phyloP scores from a whole-genome alignment of 805 yeast species.

The Candida andamanensis region DNA sequence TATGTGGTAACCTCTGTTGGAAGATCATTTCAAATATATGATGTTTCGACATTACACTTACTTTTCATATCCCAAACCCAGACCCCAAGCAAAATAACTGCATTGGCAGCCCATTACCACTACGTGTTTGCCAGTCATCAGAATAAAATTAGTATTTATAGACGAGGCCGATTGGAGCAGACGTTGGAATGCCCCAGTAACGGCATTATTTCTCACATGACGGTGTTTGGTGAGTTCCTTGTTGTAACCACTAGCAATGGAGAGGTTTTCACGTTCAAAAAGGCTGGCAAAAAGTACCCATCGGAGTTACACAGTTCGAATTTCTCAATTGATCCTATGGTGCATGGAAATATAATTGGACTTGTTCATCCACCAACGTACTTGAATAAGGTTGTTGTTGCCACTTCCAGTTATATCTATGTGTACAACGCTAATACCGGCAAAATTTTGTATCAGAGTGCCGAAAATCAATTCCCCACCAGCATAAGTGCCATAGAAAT shows the following conservation, averaged over 20 bases:
- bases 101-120: conserved; percentile 77
- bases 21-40: conserved; percentile 84
- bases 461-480: conserved; percentile 36
- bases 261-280: conserved; percentile 51
- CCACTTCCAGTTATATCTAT: conserved; percentile 60
- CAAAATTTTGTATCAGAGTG: conserved; percentile 56
- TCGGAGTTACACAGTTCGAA: conserved; percentile 68
- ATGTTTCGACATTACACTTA: conserved; percentile 79
- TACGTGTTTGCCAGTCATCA: conserved; percentile 76
- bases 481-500: conserved; percentile 66
- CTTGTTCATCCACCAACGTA: conserved; percentile 85
- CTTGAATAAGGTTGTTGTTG: conserved; percentile 79
- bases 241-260: conserved; percentile 46
- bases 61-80: conserved; percentile 81
- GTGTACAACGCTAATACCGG: conserved; percentile 76
- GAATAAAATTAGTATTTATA: conserved; percentile 67
- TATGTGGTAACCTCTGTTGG: conserved; percentile 90
- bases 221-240: conserved; percentile 74
- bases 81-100: conserved; percentile 64
- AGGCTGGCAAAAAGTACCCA: conserved; percentile 41
- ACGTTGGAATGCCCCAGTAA: conserved; percentile 31
- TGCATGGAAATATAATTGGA: conserved; percentile 68
- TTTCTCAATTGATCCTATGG: conserved; percentile 41
- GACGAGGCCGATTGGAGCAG: conserved; percentile 67
- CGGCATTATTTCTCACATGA: conserved; percentile 43